Percentiles rank a stretch among this genome's conserved stretches.
These are phyloP conservation scores for Syncephalastrum contaminatum DNA, from an alignment of 371 early-diverging fungal species.

Conservation along the genomic window DNA sequence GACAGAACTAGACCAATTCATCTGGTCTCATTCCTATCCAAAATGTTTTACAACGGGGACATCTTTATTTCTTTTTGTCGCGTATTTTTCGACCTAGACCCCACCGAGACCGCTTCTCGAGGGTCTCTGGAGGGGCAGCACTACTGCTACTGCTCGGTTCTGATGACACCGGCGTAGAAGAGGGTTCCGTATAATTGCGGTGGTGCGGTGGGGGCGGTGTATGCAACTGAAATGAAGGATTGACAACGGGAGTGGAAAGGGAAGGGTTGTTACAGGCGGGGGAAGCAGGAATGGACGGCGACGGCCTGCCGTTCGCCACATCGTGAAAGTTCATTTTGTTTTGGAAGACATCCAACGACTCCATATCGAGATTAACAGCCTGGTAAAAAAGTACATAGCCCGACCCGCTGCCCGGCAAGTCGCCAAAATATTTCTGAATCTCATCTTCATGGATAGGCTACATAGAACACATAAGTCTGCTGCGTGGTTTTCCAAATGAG, in stretches of 20 bases:
- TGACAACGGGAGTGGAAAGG: neutral
- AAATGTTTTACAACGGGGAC: neutral
- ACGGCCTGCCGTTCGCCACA: conserved; percentile 17
- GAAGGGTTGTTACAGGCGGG: too few relatives aligned
- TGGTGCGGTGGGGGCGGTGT: neutral
- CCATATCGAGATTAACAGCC: conserved; percentile 50
- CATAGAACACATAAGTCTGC: neutral
- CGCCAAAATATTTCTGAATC: conserved; percentile 82
- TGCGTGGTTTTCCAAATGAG: neutral
- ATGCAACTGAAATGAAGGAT: neutral
- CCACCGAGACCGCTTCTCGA: conserved; percentile 8
- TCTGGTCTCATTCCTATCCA: too few relatives aligned
- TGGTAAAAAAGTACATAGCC: conserved; percentile 87
- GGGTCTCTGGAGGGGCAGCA: too few relatives aligned
- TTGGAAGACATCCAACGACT: conserved; percentile 28
- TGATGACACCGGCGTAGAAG: neutral
- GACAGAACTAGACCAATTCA: too few relatives aligned
- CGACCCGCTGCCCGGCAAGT: conserved; percentile 74
- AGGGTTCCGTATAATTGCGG: neutral
- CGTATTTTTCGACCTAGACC: conserved; percentile 8
- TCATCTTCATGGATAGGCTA: conserved; percentile 76
- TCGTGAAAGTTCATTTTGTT: conserved; percentile 6
- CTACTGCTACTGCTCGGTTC: conserved; percentile 2
- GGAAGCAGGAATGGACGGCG: neutral
- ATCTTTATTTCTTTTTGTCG: conserved; percentile 10